phyloP scores from a whole-genome alignment of 208 protist species.

The Wallacemonas sp. region DNA sequence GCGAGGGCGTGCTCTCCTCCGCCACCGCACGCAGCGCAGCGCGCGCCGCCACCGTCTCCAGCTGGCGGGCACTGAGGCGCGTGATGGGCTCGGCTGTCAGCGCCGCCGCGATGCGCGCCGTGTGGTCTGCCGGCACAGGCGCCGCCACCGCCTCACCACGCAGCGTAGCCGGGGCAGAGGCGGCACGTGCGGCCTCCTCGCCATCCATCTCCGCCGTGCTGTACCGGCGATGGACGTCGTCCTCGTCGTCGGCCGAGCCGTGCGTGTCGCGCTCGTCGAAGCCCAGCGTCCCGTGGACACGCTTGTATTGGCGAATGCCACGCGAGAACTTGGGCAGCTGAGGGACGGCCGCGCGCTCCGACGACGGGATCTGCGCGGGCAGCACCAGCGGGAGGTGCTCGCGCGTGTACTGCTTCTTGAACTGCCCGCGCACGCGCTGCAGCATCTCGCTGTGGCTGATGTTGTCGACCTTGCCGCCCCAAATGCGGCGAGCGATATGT shows the following conservation, averaged over 20 bases:
- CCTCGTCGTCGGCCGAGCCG: background rate
- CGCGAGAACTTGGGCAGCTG: conserved; percentile 35
- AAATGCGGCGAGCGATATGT: conserved; percentile 31
- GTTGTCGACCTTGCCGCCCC: conserved; percentile 24
- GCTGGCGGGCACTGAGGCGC: background rate
- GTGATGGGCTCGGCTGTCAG: background rate
- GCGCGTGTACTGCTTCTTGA: conserved; percentile 23
- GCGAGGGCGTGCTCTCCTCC: too few species aligned
- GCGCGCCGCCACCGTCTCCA: background rate
- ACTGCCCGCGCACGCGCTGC: conserved; percentile 52
- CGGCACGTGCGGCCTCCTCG: background rate
- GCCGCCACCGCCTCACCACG: background rate
- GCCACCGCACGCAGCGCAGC: too few species aligned
- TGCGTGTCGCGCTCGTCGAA: conserved; percentile 9
- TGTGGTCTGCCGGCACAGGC: background rate
- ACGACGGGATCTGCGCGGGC: conserved; percentile 44
- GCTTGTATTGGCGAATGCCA: conserved; percentile 28
- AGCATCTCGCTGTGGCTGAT: conserved; percentile 57
- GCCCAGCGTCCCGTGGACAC: conserved; percentile 11
- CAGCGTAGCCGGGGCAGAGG: background rate
- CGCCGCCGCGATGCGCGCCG: background rate
- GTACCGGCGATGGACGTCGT: background rate
- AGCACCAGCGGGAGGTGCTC: conserved; percentile 45
- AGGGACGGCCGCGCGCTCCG: conserved; percentile 34
- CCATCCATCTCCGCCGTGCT: background rate